Conservation (phyloP, 1,139 yeast species). For the Debaryomyces sp. region DNA sequence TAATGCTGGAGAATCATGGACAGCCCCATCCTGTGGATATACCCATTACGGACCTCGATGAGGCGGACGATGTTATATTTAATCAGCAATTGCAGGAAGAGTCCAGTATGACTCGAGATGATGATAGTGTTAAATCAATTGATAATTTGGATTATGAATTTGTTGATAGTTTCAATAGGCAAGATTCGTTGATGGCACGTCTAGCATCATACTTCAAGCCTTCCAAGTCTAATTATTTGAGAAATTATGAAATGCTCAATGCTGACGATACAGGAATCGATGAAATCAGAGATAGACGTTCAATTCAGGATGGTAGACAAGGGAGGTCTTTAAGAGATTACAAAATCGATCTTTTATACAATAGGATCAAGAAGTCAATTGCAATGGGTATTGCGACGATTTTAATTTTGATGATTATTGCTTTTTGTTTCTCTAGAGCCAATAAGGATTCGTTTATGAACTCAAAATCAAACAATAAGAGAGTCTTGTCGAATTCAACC, state of each 20-base stretch:
- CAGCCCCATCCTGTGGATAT: conserved; percentile 49
- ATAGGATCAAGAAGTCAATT: conserved; percentile 18
- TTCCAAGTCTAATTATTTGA: not conserved
- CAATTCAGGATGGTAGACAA: conserved; percentile 6
- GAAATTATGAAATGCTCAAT: not conserved
- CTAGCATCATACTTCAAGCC: not conserved
- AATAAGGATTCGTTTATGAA: not conserved
- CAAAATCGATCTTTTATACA: conserved; percentile 22
- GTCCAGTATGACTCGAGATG: not conserved
- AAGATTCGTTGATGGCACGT: not conserved
- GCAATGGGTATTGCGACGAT: conserved; percentile 1
- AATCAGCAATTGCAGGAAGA: conserved; percentile 17
- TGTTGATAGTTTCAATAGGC: not conserved
- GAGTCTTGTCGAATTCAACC: conserved; percentile 63
- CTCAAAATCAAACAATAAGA: not conserved
- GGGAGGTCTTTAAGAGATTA: conserved; percentile 26
- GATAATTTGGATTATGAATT: conserved; percentile 11
- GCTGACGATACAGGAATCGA: not conserved
- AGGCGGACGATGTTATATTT: conserved; percentile 48
- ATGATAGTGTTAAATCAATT: not conserved
- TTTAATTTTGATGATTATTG: conserved; percentile 3
- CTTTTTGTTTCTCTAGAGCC: not conserved
- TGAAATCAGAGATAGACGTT: not conserved
- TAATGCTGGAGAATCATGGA: conserved; percentile 8
- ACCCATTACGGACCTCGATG: conserved; percentile 63